phyloP scores from a whole-genome alignment of 331 rosid genomes.

The Prunus yedoensis region DNA sequence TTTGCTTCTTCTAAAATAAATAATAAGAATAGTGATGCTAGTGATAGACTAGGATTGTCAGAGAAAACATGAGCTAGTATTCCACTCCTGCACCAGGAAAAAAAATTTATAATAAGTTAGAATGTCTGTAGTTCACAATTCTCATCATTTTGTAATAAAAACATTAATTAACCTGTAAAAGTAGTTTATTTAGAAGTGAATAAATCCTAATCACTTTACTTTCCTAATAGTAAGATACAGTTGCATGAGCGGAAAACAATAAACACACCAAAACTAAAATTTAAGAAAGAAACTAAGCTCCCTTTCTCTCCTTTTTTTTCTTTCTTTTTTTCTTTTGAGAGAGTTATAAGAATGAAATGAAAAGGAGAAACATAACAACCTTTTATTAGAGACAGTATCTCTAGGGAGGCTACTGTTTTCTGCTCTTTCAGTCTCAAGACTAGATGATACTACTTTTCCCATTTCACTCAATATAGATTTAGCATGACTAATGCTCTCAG shows the following conservation, averaged over 20 bases:
- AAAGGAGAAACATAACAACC: slow-evolving; percentile 38
- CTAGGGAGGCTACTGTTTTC: slow-evolving; percentile 28
- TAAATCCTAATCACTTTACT: not conserved
- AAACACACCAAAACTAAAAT: not conserved
- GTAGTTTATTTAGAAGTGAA: slow-evolving; percentile 10
- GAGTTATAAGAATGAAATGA: not conserved
- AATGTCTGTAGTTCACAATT: slow-evolving; percentile 12
- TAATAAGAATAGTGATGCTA: slow-evolving; percentile 59
- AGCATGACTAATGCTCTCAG: slow-evolving; percentile 25
- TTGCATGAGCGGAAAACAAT: not conserved
- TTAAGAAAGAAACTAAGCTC: not conserved
- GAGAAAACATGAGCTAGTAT: slow-evolving; percentile 49
- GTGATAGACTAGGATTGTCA: slow-evolving; percentile 47
- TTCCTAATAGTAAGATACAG: not conserved
- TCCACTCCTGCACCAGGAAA: slow-evolving; percentile 56
- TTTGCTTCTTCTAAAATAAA: slow-evolving; percentile 57
- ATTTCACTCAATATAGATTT: slow-evolving; percentile 40
- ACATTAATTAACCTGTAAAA: slow-evolving; percentile 19
- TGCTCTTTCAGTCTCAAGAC: slow-evolving; percentile 40
- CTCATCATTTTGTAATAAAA: slow-evolving; percentile 11
- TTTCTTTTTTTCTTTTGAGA: not conserved
- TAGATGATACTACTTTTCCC: slow-evolving; percentile 29
- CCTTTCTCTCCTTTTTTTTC: not conserved
- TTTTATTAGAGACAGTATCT: slow-evolving; percentile 31
- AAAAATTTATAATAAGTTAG: slow-evolving; percentile 11